Evolutionary conservation across 148 eudicot species (phyloP), one percentile per base, ranked within the genome.

Genomic region (Spergularia bocconei): DNA sequence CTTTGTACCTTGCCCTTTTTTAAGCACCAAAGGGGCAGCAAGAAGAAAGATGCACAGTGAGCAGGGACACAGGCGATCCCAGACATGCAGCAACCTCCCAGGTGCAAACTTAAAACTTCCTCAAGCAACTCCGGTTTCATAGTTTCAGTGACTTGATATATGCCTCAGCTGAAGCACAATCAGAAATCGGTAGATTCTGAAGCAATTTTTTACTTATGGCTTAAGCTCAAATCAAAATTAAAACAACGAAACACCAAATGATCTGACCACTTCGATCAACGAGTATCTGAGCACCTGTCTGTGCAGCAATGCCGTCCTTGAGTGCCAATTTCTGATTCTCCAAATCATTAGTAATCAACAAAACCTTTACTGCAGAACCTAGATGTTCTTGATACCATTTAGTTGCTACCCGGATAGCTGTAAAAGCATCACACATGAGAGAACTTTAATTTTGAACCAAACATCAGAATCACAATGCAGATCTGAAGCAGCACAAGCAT

Each of bases 311-410:
- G 62, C 98, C 97, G 75, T 89, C 96, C 83, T 90, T 90, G 21
- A 57, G 72, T 61, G 97, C 97, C 85, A 90, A 92, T 80, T 88
- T 90, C 81, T 85, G 89, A 84, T 94, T 94, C 70, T 94, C 97
- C 69, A 82, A 85, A 74, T 94, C 96, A 86, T 94, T 92, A 75
- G 98, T 94, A 78, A 94, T 81, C 75, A 94, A 81, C 67, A 94
- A 72, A 70, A 94, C 91, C 57, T 81, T 85, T 20, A 83, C 84
- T 15, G 79, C 81, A 66, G 85, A 47, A 63, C 92, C 93, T 73
- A 94, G 92, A 85, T 94, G 98, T 70, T 85, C 88, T 71, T 94
- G 93, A 83, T 94, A 94, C 98, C 98, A 94, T 72, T 84, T 93
- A 63, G 92, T 79, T 55, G 98, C 98, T 84, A 92, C 97, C 66